A percentile compares a stretch with the other conserved stretches of the same genome.
Conservation (phyloP, 345 rosid species). For the Nephelium lappaceum region DNA sequence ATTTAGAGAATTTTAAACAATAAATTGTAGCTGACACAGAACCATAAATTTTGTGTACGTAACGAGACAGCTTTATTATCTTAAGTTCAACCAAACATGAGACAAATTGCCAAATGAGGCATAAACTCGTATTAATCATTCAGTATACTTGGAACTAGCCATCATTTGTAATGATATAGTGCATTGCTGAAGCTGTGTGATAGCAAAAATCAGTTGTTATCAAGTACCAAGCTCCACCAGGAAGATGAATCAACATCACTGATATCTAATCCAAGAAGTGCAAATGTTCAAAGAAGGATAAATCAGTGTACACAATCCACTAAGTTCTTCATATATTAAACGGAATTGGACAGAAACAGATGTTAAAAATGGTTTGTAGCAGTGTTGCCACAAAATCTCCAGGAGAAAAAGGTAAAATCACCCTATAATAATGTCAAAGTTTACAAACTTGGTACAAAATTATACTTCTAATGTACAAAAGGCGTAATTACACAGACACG, state of each 20-base stretch:
- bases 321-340: background rate
- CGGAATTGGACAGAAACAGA: background rate
- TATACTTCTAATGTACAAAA: background rate
- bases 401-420: background rate
- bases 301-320: background rate
- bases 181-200: background rate
- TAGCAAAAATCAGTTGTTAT: background rate
- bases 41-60: background rate
- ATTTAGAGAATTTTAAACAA: background rate
- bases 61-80: background rate
- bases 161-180: background rate
- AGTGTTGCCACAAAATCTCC: constrained; percentile 1
- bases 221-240: no score
- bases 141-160: background rate
- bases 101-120: background rate
- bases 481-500: background rate
- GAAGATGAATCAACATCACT: background rate
- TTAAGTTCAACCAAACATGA: background rate
- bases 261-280: background rate
- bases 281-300: background rate
- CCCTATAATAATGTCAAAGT: background rate
- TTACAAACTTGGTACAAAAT: background rate
- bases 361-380: background rate
- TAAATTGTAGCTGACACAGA: background rate
- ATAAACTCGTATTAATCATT: background rate